Base-by-base conservation (phyloP, 1,284 basidiomycete genomes). In the Apiotrichum akiyoshidainum region DNA sequence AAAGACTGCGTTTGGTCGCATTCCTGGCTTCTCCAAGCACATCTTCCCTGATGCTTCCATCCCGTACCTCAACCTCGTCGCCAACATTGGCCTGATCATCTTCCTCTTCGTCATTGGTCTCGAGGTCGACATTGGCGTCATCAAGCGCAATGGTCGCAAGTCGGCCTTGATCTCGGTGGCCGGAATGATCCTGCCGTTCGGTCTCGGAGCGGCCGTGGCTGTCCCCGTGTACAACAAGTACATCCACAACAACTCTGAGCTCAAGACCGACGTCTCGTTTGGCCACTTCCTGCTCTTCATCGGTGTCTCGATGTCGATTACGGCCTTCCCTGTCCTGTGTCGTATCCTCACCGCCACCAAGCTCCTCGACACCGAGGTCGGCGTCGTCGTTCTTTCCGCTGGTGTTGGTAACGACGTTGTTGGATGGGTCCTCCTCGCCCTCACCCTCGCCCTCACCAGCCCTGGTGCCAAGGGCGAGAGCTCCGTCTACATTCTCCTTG, bases 241-340 rank as follows among this genome's bases (percentile, higher is more conserved):
- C 37, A 17, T 50, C 34, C 72, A 83, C 5, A 61, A 64, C 44
- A 95, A 37, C 37, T 11, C 11, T 4, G 14, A 94, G 76, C 87
- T 95, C 69, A 82, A 86, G 65, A 68, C 76, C 0, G 58, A 69
- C 5, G 84, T 88, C 57, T 79, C 85, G 46, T 85, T 90, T 74
- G 87, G 90, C 1, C 84, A 96, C 72, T 98, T 98, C 76, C 85
- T 98, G 82, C 86, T 99, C 45, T 98, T 97, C 77, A 86, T 90
- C 44, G 91, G 92, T 50, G 90, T 95, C 17, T 79, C 92, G 0
- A 92, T 87, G 79, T 87, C 88, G 3, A 97, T 97, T 75, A 97
- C 93, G 0, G 93, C 93, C 0, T 95, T 95, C 74, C 90, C 83
- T 0, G 94, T 99, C 5, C 83, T 98, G 5, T 97, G 94, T 74